Evolutionary conservation across 23 red algal species (phyloP).

Genomic region (Agarophyton chilense): DNA sequence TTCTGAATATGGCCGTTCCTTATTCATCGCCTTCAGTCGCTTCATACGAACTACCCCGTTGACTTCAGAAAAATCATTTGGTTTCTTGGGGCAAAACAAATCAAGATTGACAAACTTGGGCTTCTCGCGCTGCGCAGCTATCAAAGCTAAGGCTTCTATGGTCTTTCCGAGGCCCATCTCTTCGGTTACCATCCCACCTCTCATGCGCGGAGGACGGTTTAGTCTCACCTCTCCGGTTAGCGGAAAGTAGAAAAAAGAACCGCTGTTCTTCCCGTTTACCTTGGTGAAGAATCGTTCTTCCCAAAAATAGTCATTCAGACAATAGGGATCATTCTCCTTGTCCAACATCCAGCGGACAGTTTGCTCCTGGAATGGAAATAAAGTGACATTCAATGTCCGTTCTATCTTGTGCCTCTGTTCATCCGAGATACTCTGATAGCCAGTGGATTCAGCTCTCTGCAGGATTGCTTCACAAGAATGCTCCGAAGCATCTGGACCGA

Average conservation of each 20-base stretch:
- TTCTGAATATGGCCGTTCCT: constrained; percentile 17
- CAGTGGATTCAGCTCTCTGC: constrained; percentile 58
- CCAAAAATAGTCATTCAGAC: constrained; percentile 70
- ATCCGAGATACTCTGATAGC: constrained; percentile 2
- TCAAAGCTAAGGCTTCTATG: constrained; percentile 60
- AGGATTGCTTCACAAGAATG: constrained; percentile 28
- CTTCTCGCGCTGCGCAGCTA: constrained; percentile 47
- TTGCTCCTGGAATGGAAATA: constrained; percentile 60
- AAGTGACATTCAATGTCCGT: neutral
- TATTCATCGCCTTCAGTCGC: constrained; percentile 35
- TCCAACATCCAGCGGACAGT: constrained; percentile 71
- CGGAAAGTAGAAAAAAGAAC: constrained; percentile 57
- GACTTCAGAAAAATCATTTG: constrained; percentile 16
- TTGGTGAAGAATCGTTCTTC: constrained; percentile 53
- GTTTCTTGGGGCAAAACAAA: constrained; percentile 36
- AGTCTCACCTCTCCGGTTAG: constrained; percentile 52
- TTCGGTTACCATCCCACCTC: constrained; percentile 68
- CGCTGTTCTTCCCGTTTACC: neutral
- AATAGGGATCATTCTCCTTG: constrained; percentile 50
- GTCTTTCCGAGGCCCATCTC: constrained; percentile 71
- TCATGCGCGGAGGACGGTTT: constrained; percentile 28
- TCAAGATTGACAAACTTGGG: constrained; percentile 1
- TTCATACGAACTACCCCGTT: constrained; percentile 18
- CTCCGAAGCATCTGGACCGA: neutral
- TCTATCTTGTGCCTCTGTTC: constrained; percentile 35